Base-by-base conservation (phyloP, 2,329 filamentous ascomycete genomes). In the Diplodia seriata region DNA sequence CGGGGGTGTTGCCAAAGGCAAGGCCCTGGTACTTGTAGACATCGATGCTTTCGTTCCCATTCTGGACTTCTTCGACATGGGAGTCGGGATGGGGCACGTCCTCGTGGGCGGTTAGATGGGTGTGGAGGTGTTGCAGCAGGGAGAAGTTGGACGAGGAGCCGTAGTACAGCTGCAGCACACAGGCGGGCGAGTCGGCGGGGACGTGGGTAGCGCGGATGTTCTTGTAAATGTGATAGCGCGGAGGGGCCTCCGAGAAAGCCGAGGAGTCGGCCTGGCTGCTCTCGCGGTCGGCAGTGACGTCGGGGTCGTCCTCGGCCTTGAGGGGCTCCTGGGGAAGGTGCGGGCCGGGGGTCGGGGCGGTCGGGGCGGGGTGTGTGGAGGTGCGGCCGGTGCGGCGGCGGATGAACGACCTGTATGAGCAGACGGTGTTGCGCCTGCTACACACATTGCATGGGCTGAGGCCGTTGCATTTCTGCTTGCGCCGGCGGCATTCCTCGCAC, bases 401-500 rank as follows among this genome's bases (percentile, higher is more conserved):
- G 43, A 63, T 68, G 26, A 57, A 65, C 36, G 67, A 55, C 54
- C 67, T 59, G 57, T 68, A 68, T 8, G 61, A 56, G 61, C 67
- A 68, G 43, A 54, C 9, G 12, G 67, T 68, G 20, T 36, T 61
- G 43, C 67, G 67, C 33, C 55, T 51, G 49, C 40, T 57, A 9
- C 67, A 68, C 20, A 68, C 54, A 26, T 65, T 65, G 61, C 67
- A 68, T 49, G 67, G 67, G 36, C 23, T 68, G 54, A 65, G 53
- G 47, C 67, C 67, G 67, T 68, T 66, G 61, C 67, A 68, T 56
- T 63, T 65, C 54, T 68, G 67, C 62, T 68, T 68, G 7, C 67
- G 26, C 18, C 61, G 12, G n/a, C 67, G 59, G 53, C 67, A 68
- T 53, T 65, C 59, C 47, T 68, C 67, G 54, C 67, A 68, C 29